Evolutionary conservation across 2,329 filamentous ascomycete species (phyloP), one percentile per base, ranked within the genome.

Genomic region (Sphaerulina musiva): DNA sequence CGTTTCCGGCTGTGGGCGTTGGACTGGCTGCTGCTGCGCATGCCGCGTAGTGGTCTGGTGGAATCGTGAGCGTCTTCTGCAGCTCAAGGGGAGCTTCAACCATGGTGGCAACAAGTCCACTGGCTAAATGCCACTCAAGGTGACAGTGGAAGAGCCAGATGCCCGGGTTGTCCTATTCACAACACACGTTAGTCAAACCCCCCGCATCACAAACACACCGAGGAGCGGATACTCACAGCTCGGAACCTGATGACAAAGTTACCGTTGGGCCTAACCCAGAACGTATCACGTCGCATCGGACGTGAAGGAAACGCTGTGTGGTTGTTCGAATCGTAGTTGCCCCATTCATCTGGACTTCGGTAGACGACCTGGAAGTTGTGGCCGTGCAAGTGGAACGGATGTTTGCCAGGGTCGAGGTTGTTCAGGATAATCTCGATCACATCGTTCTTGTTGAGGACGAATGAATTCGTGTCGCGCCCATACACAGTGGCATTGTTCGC

Each of bases 381-480:
- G 0, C 87, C 87, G 72, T 93, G 90, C 1, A 95, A 71, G 69
- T 87, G 83, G 73, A 85, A 84, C 0, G 83, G 89, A 63, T 90
- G 86, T 7, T 82, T 83, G 41, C 87, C 76, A 74, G 56, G 77
- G 62, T 92, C 87, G 43, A 82, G 76, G 65, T 90, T 92, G 74
- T 90, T 88, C n/a, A 92, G 73, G 14, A 89, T 72, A 48, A 92
- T 78, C 66, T 91, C 83, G 29, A 91, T 80, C n/a, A 88, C 76
- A 31, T 82, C 71, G 53, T 79, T 80, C 58, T 84, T 80, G 29
- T 83, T 74, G 10, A 95, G 78, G 2, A 95, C 76, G 62, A 89
- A 79, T 1, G 77, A 72, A 41, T 76, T 74, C 3, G 75, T 75
- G 65, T 82, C 79, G 10, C 75, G 69, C 20, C 80, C 81, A 55